A percentile compares a stretch with the other conserved stretches of the same genome.
Evolutionary conservation across 768 basidiomycete species (phyloP).

Genomic region (Rhodosporidiobolus odoratus): DNA sequence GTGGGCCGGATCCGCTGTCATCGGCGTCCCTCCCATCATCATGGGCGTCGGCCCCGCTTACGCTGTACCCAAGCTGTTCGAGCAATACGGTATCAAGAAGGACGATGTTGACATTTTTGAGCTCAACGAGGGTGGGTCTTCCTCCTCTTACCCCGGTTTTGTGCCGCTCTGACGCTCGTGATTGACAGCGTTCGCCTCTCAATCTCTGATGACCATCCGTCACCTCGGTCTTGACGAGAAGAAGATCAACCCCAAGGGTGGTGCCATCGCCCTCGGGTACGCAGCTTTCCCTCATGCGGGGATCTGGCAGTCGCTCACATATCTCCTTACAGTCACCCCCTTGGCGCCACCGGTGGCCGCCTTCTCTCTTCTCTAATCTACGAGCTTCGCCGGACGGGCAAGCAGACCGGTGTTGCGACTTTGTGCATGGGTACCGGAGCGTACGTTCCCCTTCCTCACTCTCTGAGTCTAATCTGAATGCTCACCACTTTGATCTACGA

Average conservation of each 20-base stretch:
- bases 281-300: not conserved
- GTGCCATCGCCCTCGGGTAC: slow-evolving; percentile 47
- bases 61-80: slow-evolving; percentile 63
- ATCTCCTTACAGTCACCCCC: slow-evolving; percentile 35
- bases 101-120: slow-evolving; percentile 45
- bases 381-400: slow-evolving; percentile 71
- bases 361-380: slow-evolving; percentile 74
- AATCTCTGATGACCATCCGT: slow-evolving; percentile 49
- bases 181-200: slow-evolving; percentile 43
- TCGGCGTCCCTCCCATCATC: slow-evolving; percentile 45
- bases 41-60: slow-evolving; percentile 69
- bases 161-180: not conserved
- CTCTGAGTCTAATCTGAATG: too few species aligned
- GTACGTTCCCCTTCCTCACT: too few species aligned
- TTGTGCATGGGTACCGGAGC: slow-evolving; percentile 90
- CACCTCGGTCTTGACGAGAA: slow-evolving; percentile 45
- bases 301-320: not conserved
- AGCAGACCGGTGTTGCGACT: slow-evolving; percentile 74
- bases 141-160: not conserved
- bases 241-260: slow-evolving; percentile 51
- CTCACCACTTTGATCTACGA: too few species aligned
- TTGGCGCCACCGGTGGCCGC: slow-evolving; percentile 59
- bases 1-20: slow-evolving; percentile 48
- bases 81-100: slow-evolving; percentile 36
- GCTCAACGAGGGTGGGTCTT: slow-evolving; percentile 43